Percentiles rank a stretch among this genome's conserved stretches.
These are phyloP conservation scores for Dactylonectria macrodidyma DNA, from an alignment of 2,329 filamentous ascomycete genomes.

Conservation along the genomic window DNA sequence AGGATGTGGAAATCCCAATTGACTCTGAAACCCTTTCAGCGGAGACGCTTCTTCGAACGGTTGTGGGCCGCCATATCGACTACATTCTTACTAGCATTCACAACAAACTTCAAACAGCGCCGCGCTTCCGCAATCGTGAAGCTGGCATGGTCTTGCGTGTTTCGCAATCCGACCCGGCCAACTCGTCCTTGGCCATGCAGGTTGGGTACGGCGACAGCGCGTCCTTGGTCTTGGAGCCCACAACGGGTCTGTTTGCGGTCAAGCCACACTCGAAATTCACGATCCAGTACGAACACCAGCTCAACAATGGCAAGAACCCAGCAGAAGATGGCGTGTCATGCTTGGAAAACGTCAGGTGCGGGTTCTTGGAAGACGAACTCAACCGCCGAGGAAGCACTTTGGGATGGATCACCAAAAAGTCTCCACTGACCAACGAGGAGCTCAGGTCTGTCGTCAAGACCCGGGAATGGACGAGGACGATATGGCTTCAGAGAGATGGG, in stretches of 20 bases:
- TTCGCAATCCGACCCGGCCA: slow-evolving; percentile 73
- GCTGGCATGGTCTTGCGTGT: slow-evolving; percentile 71
- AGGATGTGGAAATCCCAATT: slow-evolving; percentile 76
- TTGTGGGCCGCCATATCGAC: slow-evolving; percentile 82
- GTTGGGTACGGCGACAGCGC: slow-evolving; percentile 75
- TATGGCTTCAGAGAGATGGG: slow-evolving; percentile 79
- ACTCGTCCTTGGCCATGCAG: slow-evolving; percentile 78
- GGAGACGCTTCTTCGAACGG: slow-evolving; percentile 79
- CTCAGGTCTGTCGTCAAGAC: slow-evolving; percentile 74
- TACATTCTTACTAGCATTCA: slow-evolving; percentile 79
- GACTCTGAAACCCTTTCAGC: slow-evolving; percentile 79
- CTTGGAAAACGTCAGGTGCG: slow-evolving; percentile 74
- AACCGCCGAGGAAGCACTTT: slow-evolving; percentile 71
- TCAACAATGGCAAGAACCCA: slow-evolving; percentile 74
- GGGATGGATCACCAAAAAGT: slow-evolving; percentile 73
- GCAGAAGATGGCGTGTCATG: slow-evolving; percentile 69
- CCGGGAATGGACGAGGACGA: slow-evolving; percentile 73
- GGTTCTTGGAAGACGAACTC: slow-evolving; percentile 74
- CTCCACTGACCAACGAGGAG: slow-evolving; percentile 67
- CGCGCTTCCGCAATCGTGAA: slow-evolving; percentile 73
- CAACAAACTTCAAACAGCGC: slow-evolving; percentile 69
- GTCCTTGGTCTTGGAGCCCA: slow-evolving; percentile 79
- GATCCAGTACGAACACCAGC: slow-evolving; percentile 71
- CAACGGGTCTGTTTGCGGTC: slow-evolving; percentile 83
- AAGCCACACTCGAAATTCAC: slow-evolving; percentile 73